Conservation (phyloP, 768 basidiomycete species). For the Lentinula detonsa region DNA sequence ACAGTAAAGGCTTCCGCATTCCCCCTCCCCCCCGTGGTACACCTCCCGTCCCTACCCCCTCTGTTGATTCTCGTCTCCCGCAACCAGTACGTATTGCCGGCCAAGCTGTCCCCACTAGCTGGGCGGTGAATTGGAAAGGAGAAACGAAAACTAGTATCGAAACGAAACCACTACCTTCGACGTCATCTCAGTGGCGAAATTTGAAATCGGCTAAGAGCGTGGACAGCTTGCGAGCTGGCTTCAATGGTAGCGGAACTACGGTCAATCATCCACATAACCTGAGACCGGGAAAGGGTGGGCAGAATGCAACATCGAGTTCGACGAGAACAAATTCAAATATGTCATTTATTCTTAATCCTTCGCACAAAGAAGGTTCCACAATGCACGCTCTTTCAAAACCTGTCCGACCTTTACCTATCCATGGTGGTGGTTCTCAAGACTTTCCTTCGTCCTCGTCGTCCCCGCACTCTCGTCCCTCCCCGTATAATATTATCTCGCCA, state of each 20-base stretch:
- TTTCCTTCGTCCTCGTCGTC: constrained; percentile 18
- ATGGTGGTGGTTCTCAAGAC: constrained; percentile 29
- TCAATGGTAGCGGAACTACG: constrained; percentile 6
- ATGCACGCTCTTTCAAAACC: constrained; percentile 23
- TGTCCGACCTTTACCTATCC: constrained; percentile 34
- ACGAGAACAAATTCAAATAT: not conserved
- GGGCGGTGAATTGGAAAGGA: constrained; percentile 47
- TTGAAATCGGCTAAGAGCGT: constrained; percentile 44
- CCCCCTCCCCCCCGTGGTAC: constrained; percentile 32
- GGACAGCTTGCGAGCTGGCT: constrained; percentile 39
- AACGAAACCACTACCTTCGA: constrained; percentile 25
- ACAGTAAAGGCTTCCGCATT: constrained; percentile 8
- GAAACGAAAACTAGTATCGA: constrained; percentile 29
- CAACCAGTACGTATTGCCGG: constrained; percentile 27
- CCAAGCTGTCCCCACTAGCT: constrained; percentile 39
- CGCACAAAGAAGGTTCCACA: constrained; percentile 37
- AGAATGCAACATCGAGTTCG: not conserved
- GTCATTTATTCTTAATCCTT: not conserved
- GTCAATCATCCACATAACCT: constrained; percentile 27
- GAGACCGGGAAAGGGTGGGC: constrained; percentile 22
- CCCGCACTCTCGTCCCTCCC: constrained; percentile 15
- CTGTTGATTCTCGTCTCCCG: constrained; percentile 26
- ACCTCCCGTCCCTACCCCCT: constrained; percentile 28
- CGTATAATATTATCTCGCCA: constrained; percentile 12
- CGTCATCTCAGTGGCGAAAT: constrained; percentile 26